Evolutionary conservation across 495 filamentous ascomycete species (phyloP).

Genomic region (Bacidia gigantensis): DNA sequence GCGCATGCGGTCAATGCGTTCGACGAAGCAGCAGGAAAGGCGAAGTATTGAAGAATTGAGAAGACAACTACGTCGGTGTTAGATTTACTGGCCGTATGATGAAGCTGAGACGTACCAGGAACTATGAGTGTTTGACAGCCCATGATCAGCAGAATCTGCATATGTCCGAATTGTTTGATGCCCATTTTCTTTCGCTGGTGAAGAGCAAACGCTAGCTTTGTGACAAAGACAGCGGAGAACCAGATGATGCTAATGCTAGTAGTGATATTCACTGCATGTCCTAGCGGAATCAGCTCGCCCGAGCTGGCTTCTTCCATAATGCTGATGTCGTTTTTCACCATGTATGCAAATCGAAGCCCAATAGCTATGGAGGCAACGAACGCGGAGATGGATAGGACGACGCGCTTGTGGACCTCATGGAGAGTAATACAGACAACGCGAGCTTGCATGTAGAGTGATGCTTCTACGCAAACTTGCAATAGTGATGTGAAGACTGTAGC

Average conservation of each 20-base stretch:
- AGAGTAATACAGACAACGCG: slow-evolving; percentile 44
- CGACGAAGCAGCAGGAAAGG: slow-evolving; percentile 43
- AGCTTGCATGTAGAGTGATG: slow-evolving; percentile 61
- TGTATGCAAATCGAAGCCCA: slow-evolving; percentile 43
- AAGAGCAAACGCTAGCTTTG: slow-evolving; percentile 53
- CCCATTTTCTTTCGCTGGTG: slow-evolving; percentile 41
- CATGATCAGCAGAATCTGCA: slow-evolving; percentile 62
- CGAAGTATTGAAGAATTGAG: slow-evolving; percentile 45
- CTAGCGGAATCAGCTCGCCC: slow-evolving; percentile 35
- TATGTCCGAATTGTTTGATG: slow-evolving; percentile 45
- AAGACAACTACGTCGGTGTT: slow-evolving; percentile 44
- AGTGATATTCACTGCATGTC: slow-evolving; percentile 37
- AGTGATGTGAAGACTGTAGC: slow-evolving; percentile 41
- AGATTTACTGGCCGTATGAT: slow-evolving; percentile 5
- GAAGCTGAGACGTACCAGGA: slow-evolving; percentile 45
- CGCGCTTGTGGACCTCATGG: slow-evolving; percentile 26
- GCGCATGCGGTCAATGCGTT: slow-evolving; percentile 53
- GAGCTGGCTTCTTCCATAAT: slow-evolving; percentile 36
- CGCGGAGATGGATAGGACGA: slow-evolving; percentile 36
- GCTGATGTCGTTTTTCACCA: slow-evolving; percentile 39
- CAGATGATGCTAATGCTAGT: slow-evolving; percentile 55
- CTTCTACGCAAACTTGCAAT: slow-evolving; percentile 44
- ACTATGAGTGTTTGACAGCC: slow-evolving; percentile 65
- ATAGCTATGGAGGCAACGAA: slow-evolving; percentile 41
- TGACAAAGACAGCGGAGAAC: slow-evolving; percentile 61